These are phyloP conservation scores for Xylariaceae sp. DNA, from an alignment of 2,329 filamentous ascomycete genomes.

Conservation along the genomic window DNA sequence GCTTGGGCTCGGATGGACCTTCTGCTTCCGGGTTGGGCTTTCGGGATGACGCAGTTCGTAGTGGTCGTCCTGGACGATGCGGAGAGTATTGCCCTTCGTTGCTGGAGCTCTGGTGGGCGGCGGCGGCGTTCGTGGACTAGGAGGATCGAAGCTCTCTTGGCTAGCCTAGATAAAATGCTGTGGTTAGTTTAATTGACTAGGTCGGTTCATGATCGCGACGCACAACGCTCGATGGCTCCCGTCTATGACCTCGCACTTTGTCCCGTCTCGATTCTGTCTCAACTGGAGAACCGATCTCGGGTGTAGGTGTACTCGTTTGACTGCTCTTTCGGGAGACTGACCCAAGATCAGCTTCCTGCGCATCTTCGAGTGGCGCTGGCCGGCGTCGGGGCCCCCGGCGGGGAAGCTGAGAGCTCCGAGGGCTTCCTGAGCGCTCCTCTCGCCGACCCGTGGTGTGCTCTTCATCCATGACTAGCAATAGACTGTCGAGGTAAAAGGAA, in stretches of 20 bases:
- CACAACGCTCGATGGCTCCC: slow-evolving; percentile 10
- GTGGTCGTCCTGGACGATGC: slow-evolving; percentile 6
- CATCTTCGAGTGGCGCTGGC: slow-evolving; percentile 1
- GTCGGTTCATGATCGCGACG: slow-evolving; percentile 1
- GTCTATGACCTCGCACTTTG: slow-evolving; percentile 3
- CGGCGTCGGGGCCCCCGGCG: slow-evolving; percentile 10
- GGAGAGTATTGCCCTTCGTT: slow-evolving; percentile 6
- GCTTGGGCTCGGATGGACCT: too few species aligned
- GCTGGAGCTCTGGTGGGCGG: slow-evolving; percentile 1
- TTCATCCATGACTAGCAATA: slow-evolving; percentile 12
- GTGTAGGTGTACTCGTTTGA: slow-evolving; percentile 4
- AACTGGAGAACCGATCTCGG: slow-evolving; percentile 6
- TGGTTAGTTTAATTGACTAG: too few species aligned
- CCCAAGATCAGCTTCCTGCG: slow-evolving; percentile 10
- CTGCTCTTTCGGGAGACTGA: slow-evolving; percentile 13
- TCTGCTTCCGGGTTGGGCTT: background rate
- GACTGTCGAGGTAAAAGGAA: background rate
- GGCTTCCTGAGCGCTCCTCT: slow-evolving; percentile 5
- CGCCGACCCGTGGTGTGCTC: slow-evolving; percentile 4
- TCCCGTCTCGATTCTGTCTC: slow-evolving; percentile 4
- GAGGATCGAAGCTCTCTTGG: slow-evolving; percentile 16
- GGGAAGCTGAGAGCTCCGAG: slow-evolving; percentile 15
- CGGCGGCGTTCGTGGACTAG: slow-evolving; percentile 8
- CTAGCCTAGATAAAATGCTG: slow-evolving; percentile 12
- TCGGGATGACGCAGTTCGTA: slow-evolving; percentile 1